Conservation (phyloP, 345 rosid species). For the Eutrema japonicum region DNA sequence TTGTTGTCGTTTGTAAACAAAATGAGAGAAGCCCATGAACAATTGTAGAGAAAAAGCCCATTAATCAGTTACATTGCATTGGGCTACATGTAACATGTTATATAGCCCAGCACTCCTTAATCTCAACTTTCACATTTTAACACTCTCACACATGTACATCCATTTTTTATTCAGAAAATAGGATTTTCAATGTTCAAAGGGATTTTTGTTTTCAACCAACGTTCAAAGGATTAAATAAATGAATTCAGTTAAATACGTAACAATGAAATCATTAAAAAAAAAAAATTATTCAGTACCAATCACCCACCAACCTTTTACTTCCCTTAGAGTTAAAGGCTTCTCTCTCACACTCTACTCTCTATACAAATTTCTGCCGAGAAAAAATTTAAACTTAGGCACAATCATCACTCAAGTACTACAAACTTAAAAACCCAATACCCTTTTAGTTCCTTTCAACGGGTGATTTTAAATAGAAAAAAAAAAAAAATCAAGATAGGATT, state of each 20-base stretch:
- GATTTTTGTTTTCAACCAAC: not conserved
- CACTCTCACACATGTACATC: not conserved
- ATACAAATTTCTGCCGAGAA: not conserved
- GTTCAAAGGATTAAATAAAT: not conserved
- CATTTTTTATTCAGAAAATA: not conserved
- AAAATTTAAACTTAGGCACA: conserved; percentile 20
- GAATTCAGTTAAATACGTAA: conserved; percentile 25
- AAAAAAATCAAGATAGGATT: conserved; percentile 14
- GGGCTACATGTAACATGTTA: not conserved
- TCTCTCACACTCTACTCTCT: conserved; percentile 26
- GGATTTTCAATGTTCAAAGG: not conserved
- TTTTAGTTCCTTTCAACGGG: not conserved
- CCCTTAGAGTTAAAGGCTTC: conserved; percentile 50
- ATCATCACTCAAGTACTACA: conserved; percentile 38
- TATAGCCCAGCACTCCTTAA: not conserved
- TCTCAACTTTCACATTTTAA: not conserved
- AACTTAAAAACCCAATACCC: not conserved
- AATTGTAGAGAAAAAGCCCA: no score
- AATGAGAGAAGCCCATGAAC: no score
- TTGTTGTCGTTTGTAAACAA: no score
- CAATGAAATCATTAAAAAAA: not conserved
- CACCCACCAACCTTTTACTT: conserved; percentile 45
- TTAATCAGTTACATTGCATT: not conserved
- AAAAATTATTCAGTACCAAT: conserved; percentile 28
- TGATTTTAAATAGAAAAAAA: conserved; percentile 1